Base-by-base conservation (phyloP, 2,329 filamentous ascomycete species). In the Aspergillus sp. region DNA sequence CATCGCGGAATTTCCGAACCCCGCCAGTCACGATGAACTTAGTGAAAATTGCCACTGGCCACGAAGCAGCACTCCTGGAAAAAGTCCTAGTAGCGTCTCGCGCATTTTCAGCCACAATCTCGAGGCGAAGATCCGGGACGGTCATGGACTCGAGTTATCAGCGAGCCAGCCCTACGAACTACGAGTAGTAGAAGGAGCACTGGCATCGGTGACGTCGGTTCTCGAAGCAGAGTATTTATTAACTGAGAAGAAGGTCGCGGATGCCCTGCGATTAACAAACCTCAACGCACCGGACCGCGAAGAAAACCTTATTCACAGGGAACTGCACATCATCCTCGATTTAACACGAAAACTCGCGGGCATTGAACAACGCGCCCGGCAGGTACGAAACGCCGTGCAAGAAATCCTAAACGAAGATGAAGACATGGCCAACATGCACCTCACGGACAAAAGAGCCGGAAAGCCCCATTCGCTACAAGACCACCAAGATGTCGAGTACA, bases 401-500 rank as follows among this genome's bases (percentile, higher is more conserved):
- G 63, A 66, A 34, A 47, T 68, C 1, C 57, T 69, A 5, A 59
- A 59, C 43, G 60, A 63, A 4, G 65, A 68, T 38, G 58, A 62
- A 41, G 66, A 69, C 47, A 60, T 69, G 53, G 66, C 63, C 3
- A 56, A 51, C 10, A 65, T 68, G 63, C 64, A 67, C 47, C 55
- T 69, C 10, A 57, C 58, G 1, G 66, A 68, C 48, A 58, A 55
- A 7, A 45, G 43, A 26, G 52, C 54, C 0, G 66, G 65, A 5
- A 54, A 52, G 5, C 57, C 57, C 3, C 65, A 66, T 50, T 47
- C 43, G 0, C 46, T 54, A 5, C 48, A 56, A 3, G 63, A 69
- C 41, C 65, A 68, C 34, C 63, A 64, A 46, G 61, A 64, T 41
- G 65, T 65, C 29, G 66, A 69, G 53, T 68, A 68, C 45, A 49